Evolutionary conservation across 441 rosid species (phyloP).

Genomic region (Jatropha multifida): DNA sequence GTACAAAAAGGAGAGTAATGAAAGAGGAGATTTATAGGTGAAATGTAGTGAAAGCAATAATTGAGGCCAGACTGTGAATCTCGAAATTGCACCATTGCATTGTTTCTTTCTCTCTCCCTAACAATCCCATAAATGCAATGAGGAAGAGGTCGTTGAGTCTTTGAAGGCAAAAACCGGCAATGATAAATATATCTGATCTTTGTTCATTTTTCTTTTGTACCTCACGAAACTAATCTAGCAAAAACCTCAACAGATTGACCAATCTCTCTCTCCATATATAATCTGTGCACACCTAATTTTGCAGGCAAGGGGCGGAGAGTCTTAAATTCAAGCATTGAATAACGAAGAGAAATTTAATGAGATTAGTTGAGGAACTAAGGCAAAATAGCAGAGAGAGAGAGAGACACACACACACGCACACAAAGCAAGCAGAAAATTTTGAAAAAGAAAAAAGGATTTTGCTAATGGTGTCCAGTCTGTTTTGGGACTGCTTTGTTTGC

Average conservation of each 20-base stretch:
- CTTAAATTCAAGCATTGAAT: constrained; percentile 49
- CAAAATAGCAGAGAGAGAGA: constrained; percentile 11
- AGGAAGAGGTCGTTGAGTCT: constrained; percentile 48
- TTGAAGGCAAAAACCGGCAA: constrained; percentile 21
- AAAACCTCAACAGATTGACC: not conserved
- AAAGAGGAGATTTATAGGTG: constrained; percentile 63
- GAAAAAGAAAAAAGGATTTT: constrained; percentile 2
- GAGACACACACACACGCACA: not conserved
- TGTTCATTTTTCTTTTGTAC: not conserved
- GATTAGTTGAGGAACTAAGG: constrained; percentile 68
- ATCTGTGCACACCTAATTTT: constrained; percentile 42
- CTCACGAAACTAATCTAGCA: not conserved
- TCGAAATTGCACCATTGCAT: constrained; percentile 35
- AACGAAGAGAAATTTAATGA: constrained; percentile 52
- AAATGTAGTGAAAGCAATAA: constrained; percentile 45
- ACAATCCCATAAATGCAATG: constrained; percentile 51
- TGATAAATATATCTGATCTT: not conserved
- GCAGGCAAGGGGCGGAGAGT: constrained; percentile 33
- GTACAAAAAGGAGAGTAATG: constrained; percentile 25
- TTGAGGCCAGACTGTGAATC: constrained; percentile 55
- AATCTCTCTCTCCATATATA: not conserved
- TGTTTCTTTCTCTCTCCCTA: constrained; percentile 14
- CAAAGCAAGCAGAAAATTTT: not conserved
- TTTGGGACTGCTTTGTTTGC: not conserved
- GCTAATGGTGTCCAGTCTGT: constrained; percentile 7